These are phyloP conservation scores for Saccharomycopsis selenospora DNA, from an alignment of 805 yeast species.

Conservation along the genomic window DNA sequence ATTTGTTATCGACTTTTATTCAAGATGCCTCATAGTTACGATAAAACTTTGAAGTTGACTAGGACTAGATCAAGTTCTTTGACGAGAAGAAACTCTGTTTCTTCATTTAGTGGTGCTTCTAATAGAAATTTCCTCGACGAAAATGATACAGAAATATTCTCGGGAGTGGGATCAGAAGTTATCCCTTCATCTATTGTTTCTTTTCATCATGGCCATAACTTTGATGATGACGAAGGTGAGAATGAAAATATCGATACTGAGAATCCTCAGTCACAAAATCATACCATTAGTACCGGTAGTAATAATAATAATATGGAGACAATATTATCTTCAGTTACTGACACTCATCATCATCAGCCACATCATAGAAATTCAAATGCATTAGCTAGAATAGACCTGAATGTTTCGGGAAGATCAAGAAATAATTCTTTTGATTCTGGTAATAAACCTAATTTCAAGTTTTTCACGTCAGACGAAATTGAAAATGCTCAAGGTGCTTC, in stretches of 20 bases:
- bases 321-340: too few species aligned
- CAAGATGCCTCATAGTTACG: conserved; percentile 14
- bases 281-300: background rate
- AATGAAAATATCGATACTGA: conserved; percentile 5
- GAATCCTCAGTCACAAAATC: background rate
- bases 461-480: conserved; percentile 77
- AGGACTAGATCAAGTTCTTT: conserved; percentile 15
- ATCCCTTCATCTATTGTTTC: conserved; percentile 74
- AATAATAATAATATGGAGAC: background rate
- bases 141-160: conserved; percentile 62
- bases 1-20: background rate
- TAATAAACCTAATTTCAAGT: conserved; percentile 47
- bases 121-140: conserved; percentile 31
- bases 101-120: conserved; percentile 4
- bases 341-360: too few species aligned
- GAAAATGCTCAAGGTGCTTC: conserved; percentile 86
- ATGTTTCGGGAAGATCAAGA: conserved; percentile 24
- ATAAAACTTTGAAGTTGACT: conserved; percentile 12
- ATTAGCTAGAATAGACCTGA: conserved; percentile 24
- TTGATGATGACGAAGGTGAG: conserved; percentile 22
- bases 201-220: conserved; percentile 62
- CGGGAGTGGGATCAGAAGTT: conserved; percentile 70
- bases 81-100: conserved; percentile 15
- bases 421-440: conserved; percentile 28
- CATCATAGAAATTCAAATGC: conserved; percentile 29